Conservation (phyloP, 1,284 basidiomycete genomes). For the Lentinula novae-zelandiae region DNA sequence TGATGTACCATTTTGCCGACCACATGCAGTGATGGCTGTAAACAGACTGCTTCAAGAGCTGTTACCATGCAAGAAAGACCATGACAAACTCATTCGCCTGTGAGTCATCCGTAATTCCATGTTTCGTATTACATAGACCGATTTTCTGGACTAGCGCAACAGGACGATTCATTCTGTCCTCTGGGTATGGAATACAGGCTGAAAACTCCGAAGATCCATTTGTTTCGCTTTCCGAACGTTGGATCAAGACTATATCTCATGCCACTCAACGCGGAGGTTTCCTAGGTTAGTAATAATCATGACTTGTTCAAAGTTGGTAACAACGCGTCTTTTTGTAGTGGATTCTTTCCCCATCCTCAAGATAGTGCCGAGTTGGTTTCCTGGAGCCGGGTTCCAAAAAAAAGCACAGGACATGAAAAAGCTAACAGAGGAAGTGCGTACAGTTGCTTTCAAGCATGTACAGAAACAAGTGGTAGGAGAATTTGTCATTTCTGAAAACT, state of each 20-base stretch:
- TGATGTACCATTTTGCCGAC: not conserved
- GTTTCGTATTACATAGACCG: too few species aligned
- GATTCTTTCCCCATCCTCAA: not conserved
- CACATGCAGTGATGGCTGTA: not conserved
- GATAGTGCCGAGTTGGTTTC: constrained; percentile 26
- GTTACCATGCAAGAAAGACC: not conserved
- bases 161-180: constrained; percentile 16
- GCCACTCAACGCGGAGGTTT: not conserved
- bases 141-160: not conserved
- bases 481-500: not conserved
- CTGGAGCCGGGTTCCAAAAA: constrained; percentile 24
- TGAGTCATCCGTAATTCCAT: not conserved
- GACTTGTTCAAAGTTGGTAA: too few species aligned
- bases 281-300: not conserved
- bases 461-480: constrained; percentile 19
- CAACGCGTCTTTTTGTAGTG: not conserved
- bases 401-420: constrained; percentile 16
- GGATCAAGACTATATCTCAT: constrained; percentile 9
- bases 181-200: constrained; percentile 3
- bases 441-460: constrained; percentile 20
- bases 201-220: constrained; percentile 17
- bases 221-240: constrained; percentile 19
- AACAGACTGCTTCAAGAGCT: not conserved
- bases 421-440: constrained; percentile 16
- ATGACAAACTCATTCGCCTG: not conserved